Base-by-base conservation (phyloP, 768 basidiomycete species). In the Suillus sp. region DNA sequence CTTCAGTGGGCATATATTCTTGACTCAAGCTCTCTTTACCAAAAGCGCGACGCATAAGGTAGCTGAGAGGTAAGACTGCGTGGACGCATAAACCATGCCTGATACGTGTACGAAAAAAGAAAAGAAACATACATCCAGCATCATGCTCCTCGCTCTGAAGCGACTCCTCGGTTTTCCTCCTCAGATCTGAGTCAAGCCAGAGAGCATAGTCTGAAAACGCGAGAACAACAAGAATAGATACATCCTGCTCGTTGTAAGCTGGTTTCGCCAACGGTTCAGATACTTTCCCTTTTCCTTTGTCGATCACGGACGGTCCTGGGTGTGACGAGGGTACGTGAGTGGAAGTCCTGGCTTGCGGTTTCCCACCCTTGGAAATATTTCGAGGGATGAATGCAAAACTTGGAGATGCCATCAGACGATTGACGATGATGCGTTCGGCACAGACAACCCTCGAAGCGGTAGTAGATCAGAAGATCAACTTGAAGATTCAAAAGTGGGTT, bases 181-280 rank as follows among this genome's bases (percentile, higher is more conserved):
- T 76, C 11, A 91, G 69, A 58, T 86, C 85, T 0, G 81, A 74
- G 68, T 91, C 83, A 3, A 74, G 69, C 91, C 90, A 93, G 10
- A 92, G 71, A 9, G 82, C 79, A 72, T 91, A 84, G 69, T 91
- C 84, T 5, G 91, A 90, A n/a, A 94, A 75, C 0, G 90, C 82
- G 4, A 93, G 81, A 2, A 70, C 76, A 25, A 88, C 66, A 38
- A 91, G 77, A 11, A 73, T 72, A 3, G 81, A 80, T 54, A 82
- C 79, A 65, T 88, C 87, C 48, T 81, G 79, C 20, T 80, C 74
- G 4, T 69, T 59, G 35, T 64, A 62, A 56, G 65, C 67, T 13
- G 66, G 62, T 64, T 72, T 75, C n/a, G 62, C 50, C 25, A 51
- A 42, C 11, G 10, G 22, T 40, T 75, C 65, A 59, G 53, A 22